Base-by-base conservation (phyloP, 345 rosid genomes). In the Luvunga scandens region DNA sequence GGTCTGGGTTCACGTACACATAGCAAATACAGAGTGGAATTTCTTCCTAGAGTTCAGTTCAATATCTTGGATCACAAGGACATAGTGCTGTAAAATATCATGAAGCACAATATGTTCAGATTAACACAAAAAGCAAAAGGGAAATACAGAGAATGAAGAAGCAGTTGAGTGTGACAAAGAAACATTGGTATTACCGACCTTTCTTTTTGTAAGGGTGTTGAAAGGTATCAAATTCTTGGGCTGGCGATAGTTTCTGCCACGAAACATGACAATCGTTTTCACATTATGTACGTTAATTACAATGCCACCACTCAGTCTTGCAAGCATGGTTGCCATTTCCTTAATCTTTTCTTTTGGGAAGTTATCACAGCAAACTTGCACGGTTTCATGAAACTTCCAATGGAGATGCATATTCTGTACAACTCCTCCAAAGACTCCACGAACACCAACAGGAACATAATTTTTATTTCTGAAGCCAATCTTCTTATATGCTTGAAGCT, bases 381-480 rank as follows among this genome's bases (percentile, higher is more conserved):
- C 97, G 0, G 99, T 95, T 89, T 95, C 98, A 72, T 95, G 99
- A 88, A 95, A 95, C 87, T 95, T 95, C 99, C 98, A 95, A 65
- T 95, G 99, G 77, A 95, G 87, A 88, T 95, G 99, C 98, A 95
- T 92, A 83, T 95, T 95, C 74, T 94, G 99, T 7, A 95, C 98
- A 34, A 94, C 99, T 74, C 99, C 99, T 75, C 98, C 97, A 84
- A 95, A 95, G 74, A 95, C 99, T 69, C 99, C 99, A 78, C 99
- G 93, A 53, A 94, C 95, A 87, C 99, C 99, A 59, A 95, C 99
- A 39, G 98, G 98, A 28, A 94, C 98, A 75, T 95, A 95, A 73
- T 95, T 94, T 77, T 87, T 95, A 77, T 95, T 95, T 86, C 80
- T 92, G 80, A 92, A 92, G 68, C 99, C 98, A 45, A 95, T 89